Percentiles rank a stretch among this genome's conserved stretches.
Evolutionary conservation across 2,329 filamentous ascomycete genomes (phyloP).

Genomic region (Pseudogymnoascus sp.): DNA sequence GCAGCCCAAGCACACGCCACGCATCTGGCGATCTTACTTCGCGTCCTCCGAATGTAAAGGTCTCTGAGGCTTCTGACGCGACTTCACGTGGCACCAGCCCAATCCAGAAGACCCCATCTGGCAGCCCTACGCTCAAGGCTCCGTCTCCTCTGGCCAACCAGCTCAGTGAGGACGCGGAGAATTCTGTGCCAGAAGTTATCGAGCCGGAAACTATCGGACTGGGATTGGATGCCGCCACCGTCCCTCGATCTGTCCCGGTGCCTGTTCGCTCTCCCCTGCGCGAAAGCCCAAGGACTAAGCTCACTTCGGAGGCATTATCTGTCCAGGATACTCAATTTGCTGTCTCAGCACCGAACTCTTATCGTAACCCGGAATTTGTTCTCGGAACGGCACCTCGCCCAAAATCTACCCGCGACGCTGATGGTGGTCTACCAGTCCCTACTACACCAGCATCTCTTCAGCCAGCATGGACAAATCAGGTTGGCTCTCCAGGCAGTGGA

Average conservation of each 20-base stretch:
- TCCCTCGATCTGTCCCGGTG: background rate
- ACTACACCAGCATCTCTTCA: background rate
- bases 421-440: background rate
- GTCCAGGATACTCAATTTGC: constrained; percentile 2
- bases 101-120: background rate
- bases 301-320: background rate
- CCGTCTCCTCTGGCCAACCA: background rate
- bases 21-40: background rate
- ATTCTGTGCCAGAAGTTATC: background rate
- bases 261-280: background rate
- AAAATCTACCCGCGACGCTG: constrained; percentile 12
- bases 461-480: background rate
- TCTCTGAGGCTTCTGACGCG: background rate
- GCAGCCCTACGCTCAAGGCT: background rate
- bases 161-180: background rate
- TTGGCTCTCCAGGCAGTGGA: background rate
- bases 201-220: background rate
- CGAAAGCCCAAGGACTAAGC: background rate
- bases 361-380: constrained; percentile 17
- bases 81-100: background rate
- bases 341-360: background rate
- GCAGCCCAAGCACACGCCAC: constrained; percentile 17
- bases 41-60: background rate
- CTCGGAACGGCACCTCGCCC: constrained; percentile 22
- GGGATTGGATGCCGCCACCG: background rate